Evolutionary conservation across 2,329 filamentous ascomycete genomes (phyloP).

Genomic region (Podosphaera xanthii): DNA sequence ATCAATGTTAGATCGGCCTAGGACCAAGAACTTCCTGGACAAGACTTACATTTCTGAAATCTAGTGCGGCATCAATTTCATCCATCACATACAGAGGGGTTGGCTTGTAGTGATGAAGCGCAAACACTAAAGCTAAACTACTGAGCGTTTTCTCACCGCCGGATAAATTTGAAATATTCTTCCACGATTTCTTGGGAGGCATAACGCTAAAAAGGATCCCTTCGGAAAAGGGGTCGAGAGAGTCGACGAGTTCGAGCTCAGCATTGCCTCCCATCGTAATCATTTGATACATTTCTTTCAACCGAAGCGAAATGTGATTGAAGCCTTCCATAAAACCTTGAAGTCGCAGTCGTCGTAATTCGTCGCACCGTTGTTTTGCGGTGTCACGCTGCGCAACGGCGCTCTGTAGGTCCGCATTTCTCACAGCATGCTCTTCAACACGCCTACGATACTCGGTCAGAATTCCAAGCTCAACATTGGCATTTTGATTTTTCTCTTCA

Average conservation of each 20-base stretch:
- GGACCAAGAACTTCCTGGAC: neutral
- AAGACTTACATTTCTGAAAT: conserved; percentile 79
- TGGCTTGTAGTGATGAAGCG: conserved; percentile 90
- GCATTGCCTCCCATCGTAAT: conserved; percentile 99
- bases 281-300: conserved; percentile 99
- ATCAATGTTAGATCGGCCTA: conserved; percentile 3
- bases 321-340: conserved; percentile 99
- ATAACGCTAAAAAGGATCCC: conserved; percentile 95
- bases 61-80: conserved; percentile 92
- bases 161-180: conserved; percentile 89
- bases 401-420: conserved; percentile 61
- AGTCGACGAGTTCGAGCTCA: conserved; percentile 90
- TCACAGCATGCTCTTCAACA: conserved; percentile 58
- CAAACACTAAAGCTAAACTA: conserved; percentile 87
- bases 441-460: conserved; percentile 72
- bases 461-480: conserved; percentile 71
- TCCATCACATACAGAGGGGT: conserved; percentile 98
- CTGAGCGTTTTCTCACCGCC: conserved; percentile 95
- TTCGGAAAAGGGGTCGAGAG: conserved; percentile 86
- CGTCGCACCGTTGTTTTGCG: conserved; percentile 81
- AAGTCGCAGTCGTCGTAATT: conserved; percentile 68
- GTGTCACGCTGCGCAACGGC: conserved; percentile 60
- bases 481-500: conserved; percentile 60
- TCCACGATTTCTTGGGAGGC: conserved; percentile 99
- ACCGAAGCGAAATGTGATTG: conserved; percentile 69